Base-by-base conservation (phyloP, 768 basidiomycete genomes). In the Termitomyces sp. region DNA sequence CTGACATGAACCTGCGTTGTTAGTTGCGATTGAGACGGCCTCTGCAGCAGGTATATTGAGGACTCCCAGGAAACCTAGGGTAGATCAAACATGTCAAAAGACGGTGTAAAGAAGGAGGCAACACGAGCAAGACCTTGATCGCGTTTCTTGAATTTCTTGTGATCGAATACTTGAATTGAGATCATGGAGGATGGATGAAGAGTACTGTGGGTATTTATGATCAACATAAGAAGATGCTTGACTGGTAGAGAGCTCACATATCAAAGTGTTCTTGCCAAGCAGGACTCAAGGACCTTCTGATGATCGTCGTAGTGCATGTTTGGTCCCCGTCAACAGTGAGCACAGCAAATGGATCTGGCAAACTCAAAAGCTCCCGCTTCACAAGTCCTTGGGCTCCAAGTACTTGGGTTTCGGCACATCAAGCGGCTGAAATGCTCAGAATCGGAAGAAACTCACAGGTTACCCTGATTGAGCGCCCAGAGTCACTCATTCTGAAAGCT, bases 261-360 rank as follows among this genome's bases (percentile, higher is more conserved):
- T 93, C 90, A 66, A 94, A 94, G 55, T 84, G 80, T 69, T 93
- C 89, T 63, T 86, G 89, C 91, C 91, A 93, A n/a, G 83, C 76
- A 10, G 91, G 87, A 61, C 76, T 86, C 60, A 89, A 73, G 1
- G 83, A 79, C 63, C 79, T 84, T 71, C 82, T 88, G 70, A 86
- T 76, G 56, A 88, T 83, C 48, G 80, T 78, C 1, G 92, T 93
- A 26, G 89, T 88, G 68, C 82, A 84, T 14, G 88, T 88, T 70
- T 93, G 88, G 64, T 91, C 86, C 47, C 85, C 87, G 66, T 94
- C 92, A 59, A 94, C 88, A 6, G 89, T 91, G 48, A 96, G 78
- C 13, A 94, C 88, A 7, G 90, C 92, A 67, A 93, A 93, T 4
- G 93, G 93, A 71, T 94, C 92, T 2, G 93, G 93, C 10, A 92